These are phyloP conservation scores for Candida glucosophila DNA, from an alignment of 1,139 yeast genomes.

Conservation along the genomic window DNA sequence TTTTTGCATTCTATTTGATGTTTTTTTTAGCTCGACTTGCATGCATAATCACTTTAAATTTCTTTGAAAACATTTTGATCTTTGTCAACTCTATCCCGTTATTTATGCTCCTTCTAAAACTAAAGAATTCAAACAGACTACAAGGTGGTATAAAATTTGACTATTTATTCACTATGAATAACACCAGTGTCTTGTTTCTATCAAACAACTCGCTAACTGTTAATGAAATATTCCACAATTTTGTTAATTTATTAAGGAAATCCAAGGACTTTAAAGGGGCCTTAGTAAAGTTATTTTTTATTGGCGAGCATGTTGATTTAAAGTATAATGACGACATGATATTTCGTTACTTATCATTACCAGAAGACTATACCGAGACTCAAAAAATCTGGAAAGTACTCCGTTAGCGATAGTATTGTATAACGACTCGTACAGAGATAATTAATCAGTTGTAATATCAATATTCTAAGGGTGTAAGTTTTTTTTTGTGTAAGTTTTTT, in stretches of 20 bases:
- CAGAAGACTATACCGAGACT: slow-evolving; percentile 24
- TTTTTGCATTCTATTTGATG: slow-evolving; percentile 71
- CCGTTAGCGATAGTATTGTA: too few relatives aligned
- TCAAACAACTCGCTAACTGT: slow-evolving; percentile 33
- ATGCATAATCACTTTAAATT: slow-evolving; percentile 41
- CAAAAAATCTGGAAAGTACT: slow-evolving; percentile 23
- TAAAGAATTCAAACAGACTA: slow-evolving; percentile 74
- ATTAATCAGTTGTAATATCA: too few relatives aligned
- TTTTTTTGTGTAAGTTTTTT: too few relatives aligned
- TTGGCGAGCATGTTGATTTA: slow-evolving; percentile 24
- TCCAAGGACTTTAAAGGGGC: slow-evolving; percentile 23
- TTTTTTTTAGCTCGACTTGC: slow-evolving; percentile 56
- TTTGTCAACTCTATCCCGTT: slow-evolving; percentile 77
- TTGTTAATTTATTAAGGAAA: slow-evolving; percentile 20
- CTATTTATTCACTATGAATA: slow-evolving; percentile 8
- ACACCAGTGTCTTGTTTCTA: slow-evolving; percentile 20
- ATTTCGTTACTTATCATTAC: slow-evolving; percentile 35
- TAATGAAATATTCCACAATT: slow-evolving; percentile 29
- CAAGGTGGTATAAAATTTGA: slow-evolving; percentile 78
- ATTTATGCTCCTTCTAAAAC: slow-evolving; percentile 66
- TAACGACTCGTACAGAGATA: too few relatives aligned
- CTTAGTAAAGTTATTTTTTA: slow-evolving; percentile 17
- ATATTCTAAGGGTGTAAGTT: too few relatives aligned
- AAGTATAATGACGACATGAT: slow-evolving; percentile 23
- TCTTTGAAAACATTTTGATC: slow-evolving; percentile 55